These are phyloP conservation scores for Pharus latifolius DNA, from an alignment of 176 grass and related monocot species.

Conservation along the genomic window DNA sequence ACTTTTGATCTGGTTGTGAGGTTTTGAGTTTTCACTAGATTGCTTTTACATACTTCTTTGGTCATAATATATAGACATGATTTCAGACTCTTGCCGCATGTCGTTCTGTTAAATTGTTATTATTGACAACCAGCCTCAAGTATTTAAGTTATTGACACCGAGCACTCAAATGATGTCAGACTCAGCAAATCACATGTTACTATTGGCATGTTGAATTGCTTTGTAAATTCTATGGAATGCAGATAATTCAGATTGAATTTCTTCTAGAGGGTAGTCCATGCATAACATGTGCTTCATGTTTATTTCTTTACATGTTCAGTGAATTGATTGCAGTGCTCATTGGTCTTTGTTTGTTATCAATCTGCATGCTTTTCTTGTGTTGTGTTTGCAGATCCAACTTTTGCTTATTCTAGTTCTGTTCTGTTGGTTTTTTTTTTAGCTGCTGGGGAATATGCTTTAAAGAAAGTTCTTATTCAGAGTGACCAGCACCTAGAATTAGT, in stretches of 20 bases:
- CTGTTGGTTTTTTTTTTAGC: slow-evolving; percentile 29
- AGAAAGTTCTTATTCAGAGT: slow-evolving; percentile 79
- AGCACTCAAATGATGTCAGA: too few species aligned
- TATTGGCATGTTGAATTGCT: too few species aligned
- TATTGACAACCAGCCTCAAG: too few species aligned
- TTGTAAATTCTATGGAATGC: background rate
- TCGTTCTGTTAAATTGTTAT: too few species aligned
- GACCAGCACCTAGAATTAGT: slow-evolving; percentile 70
- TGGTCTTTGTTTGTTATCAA: background rate
- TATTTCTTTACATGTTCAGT: background rate
- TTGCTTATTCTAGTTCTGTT: slow-evolving; percentile 2
- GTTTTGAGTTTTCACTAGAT: too few species aligned
- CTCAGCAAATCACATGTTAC: background rate
- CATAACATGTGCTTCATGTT: background rate
- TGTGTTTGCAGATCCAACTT: background rate
- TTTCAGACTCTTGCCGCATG: too few species aligned
- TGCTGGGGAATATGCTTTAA: slow-evolving; percentile 80
- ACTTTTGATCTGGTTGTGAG: too few species aligned
- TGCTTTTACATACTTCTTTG: too few species aligned
- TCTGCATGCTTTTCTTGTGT: background rate
- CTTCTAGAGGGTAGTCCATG: background rate
- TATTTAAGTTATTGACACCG: too few species aligned
- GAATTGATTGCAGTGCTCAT: background rate
- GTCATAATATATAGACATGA: too few species aligned
- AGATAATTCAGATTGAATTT: background rate